Evolutionary conservation across 2,329 filamentous ascomycete genomes (phyloP).

Genomic region (Coleophoma eucalyptorum): DNA sequence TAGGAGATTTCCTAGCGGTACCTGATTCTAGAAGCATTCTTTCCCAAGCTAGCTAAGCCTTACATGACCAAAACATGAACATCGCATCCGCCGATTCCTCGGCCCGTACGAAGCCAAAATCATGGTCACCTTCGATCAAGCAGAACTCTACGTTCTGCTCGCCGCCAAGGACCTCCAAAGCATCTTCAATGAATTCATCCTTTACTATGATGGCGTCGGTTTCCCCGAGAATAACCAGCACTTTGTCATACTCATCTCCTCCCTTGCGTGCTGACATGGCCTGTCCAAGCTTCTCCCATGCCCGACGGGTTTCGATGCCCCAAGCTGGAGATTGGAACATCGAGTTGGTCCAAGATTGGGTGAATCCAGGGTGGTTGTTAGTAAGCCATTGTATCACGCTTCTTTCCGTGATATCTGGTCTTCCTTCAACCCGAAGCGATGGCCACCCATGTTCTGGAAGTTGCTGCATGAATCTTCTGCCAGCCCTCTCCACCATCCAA

Average conservation of each 20-base stretch:
- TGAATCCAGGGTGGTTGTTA: conserved; percentile 50
- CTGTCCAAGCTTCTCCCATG: conserved; percentile 42
- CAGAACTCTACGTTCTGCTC: too few species aligned
- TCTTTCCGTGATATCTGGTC: conserved; percentile 15
- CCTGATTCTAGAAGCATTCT: too few species aligned
- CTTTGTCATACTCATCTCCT: conserved; percentile 29
- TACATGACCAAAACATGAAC: too few species aligned
- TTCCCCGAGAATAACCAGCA: conserved; percentile 42
- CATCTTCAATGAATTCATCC: conserved; percentile 33
- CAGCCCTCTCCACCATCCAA: conserved; percentile 40
- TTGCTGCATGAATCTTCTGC: conserved; percentile 9
- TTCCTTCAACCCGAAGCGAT: conserved; percentile 9
- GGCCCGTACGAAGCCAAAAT: too few species aligned
- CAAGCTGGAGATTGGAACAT: conserved; percentile 44
- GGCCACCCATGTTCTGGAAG: not conserved
- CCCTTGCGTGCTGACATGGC: conserved; percentile 28
- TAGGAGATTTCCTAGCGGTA: too few species aligned
- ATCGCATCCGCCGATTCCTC: too few species aligned
- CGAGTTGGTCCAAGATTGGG: conserved; percentile 55
- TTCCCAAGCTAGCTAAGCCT: too few species aligned
- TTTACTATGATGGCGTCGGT: conserved; percentile 47
- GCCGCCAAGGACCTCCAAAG: too few species aligned
- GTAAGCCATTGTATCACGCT: conserved; percentile 52
- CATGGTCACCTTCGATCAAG: too few species aligned
- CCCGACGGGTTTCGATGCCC: conserved; percentile 47